Percentiles rank a stretch among this genome's conserved stretches.
These are phyloP conservation scores for Candida sakaeoensis DNA, from an alignment of 805 yeast genomes.

Conservation along the genomic window DNA sequence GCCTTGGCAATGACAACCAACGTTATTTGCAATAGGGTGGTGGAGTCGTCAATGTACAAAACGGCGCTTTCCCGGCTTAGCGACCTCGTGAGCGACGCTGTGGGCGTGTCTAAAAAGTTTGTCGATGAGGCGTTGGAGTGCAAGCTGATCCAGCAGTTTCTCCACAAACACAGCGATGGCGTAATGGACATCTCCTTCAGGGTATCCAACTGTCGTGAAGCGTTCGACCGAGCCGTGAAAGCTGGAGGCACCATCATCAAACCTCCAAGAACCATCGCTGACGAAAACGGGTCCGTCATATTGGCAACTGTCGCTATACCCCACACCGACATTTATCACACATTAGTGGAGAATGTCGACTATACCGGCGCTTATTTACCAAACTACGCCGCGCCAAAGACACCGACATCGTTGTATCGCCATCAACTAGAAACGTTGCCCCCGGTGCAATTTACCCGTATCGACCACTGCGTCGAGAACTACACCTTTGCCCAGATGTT, in stretches of 20 bases:
- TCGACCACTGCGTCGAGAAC: conserved; percentile 84
- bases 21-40: neutral
- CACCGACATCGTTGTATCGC: neutral
- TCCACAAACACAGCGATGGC: conserved; percentile 65
- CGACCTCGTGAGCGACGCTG: conserved; percentile 12
- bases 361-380: conserved; percentile 51
- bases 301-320: conserved; percentile 45
- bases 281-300: conserved; percentile 48
- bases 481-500: conserved; percentile 68
- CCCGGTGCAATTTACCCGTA: conserved; percentile 35
- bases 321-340: conserved; percentile 64
- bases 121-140: conserved; percentile 17
- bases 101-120: conserved; percentile 15
- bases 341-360: conserved; percentile 51
- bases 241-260: conserved; percentile 48
- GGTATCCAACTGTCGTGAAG: conserved; percentile 49
- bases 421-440: conserved; percentile 19
- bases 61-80: conserved; percentile 10
- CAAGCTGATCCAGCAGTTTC: conserved; percentile 20
- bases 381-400: conserved; percentile 7
- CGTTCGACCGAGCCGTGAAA: conserved; percentile 43
- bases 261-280: conserved; percentile 29
- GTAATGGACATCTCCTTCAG: conserved; percentile 71
- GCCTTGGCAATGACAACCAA: neutral
- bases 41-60: conserved; percentile 11